phyloP scores from a whole-genome alignment of 306 rosid species.

The Cucumis sativus region DNA sequence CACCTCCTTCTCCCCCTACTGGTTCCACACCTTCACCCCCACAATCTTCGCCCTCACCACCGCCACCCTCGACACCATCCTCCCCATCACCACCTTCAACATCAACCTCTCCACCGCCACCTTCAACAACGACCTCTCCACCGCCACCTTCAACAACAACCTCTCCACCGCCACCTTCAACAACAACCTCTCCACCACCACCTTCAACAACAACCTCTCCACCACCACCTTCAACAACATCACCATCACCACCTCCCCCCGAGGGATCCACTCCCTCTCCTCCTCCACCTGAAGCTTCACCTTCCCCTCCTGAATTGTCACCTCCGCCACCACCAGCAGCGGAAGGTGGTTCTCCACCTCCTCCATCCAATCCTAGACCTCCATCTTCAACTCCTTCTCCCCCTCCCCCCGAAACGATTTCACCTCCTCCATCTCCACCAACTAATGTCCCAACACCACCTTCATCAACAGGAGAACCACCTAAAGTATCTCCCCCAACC shows the following conservation, averaged over 20 bases:
- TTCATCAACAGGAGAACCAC: constrained; percentile 30
- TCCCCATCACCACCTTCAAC: constrained; percentile 24
- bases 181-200: constrained; percentile 13
- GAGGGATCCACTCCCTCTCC: constrained; percentile 16
- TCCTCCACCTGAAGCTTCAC: constrained; percentile 24
- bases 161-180: constrained; percentile 21
- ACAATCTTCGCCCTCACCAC: constrained; percentile 14
- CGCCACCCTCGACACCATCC: constrained; percentile 15
- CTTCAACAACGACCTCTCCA: constrained; percentile 14
- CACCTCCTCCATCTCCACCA: constrained; percentile 52
- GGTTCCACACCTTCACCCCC: constrained; percentile 34
- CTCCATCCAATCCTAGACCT: constrained; percentile 30
- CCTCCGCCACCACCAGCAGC: constrained; percentile 29
- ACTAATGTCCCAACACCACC: constrained; percentile 37
- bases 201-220: constrained; percentile 28
- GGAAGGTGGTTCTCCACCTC: constrained; percentile 37
- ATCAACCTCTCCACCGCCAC: constrained; percentile 22
- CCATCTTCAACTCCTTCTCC: constrained; percentile 37
- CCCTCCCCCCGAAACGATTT: constrained; percentile 28
- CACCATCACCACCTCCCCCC: constrained; percentile 16
- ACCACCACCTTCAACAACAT: constrained; percentile 14
- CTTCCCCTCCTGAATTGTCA: constrained; percentile 30
- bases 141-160: constrained; percentile 14
- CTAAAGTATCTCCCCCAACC: constrained; percentile 33
- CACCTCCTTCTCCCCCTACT: constrained; percentile 22